Conservation (phyloP, 139 green algal genomes). For the Coccomyxa sp. region DNA sequence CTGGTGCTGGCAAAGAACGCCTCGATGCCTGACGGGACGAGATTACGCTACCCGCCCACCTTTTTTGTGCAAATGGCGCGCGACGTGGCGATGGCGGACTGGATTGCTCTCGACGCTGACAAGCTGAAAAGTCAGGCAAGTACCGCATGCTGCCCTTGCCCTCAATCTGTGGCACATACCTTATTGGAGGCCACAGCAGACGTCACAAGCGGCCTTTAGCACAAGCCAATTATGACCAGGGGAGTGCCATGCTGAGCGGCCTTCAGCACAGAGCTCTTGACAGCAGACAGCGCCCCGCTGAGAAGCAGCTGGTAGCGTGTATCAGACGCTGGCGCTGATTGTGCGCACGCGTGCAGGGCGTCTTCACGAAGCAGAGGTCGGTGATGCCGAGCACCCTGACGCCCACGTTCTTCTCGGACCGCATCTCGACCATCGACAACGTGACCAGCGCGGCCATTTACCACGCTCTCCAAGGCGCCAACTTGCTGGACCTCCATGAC, state of each 20-base stretch:
- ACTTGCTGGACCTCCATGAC: constrained; percentile 8
- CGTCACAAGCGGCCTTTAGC: too few species aligned
- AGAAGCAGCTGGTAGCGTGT: too few species aligned
- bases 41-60: constrained; percentile 41
- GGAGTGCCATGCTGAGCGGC: too few species aligned
- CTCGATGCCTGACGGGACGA: neutral
- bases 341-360: constrained; percentile 22
- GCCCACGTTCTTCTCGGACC: constrained; percentile 19
- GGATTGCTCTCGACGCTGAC: constrained; percentile 28
- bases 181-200: too few species aligned
- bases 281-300: too few species aligned
- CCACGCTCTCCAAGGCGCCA: constrained; percentile 6
- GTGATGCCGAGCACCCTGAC: constrained; percentile 30
- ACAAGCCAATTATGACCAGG: too few species aligned
- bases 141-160: too few species aligned
- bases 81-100: constrained; percentile 24
- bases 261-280: too few species aligned
- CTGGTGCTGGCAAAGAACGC: constrained; percentile 2
- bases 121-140: constrained; percentile 17
- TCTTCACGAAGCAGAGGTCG: constrained; percentile 9
- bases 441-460: constrained; percentile 15
- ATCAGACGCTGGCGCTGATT: too few species aligned
- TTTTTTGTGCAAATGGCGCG: constrained; percentile 63
- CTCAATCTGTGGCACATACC: too few species aligned
- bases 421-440: constrained; percentile 7